phyloP scores from a whole-genome alignment of 371 early-diverging fungal species.

The Mucor saturninus region DNA sequence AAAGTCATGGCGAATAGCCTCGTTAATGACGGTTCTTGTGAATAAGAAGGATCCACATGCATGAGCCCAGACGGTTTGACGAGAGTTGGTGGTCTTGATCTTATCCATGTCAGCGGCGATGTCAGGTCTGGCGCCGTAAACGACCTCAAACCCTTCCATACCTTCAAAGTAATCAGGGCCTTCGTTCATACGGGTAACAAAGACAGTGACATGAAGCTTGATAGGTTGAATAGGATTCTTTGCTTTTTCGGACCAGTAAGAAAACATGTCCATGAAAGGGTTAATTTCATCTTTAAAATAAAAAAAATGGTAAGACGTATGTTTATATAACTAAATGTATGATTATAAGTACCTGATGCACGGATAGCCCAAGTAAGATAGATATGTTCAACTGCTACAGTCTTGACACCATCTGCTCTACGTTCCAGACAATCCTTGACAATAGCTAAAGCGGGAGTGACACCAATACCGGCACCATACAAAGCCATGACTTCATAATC shows the following conservation, averaged over 20 bases:
- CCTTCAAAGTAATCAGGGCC: slow-evolving; percentile 26
- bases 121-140: slow-evolving; percentile 36
- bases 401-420: slow-evolving; percentile 40
- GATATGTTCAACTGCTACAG: slow-evolving; percentile 43
- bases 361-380: slow-evolving; percentile 50
- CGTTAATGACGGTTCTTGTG: slow-evolving; percentile 38
- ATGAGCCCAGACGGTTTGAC: slow-evolving; percentile 39
- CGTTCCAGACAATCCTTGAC: slow-evolving; percentile 46
- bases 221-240: slow-evolving; percentile 29
- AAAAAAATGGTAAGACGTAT: too few relatives aligned
- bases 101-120: slow-evolving; percentile 31
- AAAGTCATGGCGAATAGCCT: slow-evolving; percentile 37
- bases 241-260: slow-evolving; percentile 32
- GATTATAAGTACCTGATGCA: slow-evolving; percentile 8
- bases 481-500: slow-evolving; percentile 40
- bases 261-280: slow-evolving; percentile 39
- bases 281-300: slow-evolving; percentile 30
- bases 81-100: slow-evolving; percentile 22
- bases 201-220: slow-evolving; percentile 32
- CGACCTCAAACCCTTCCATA: slow-evolving; percentile 6
- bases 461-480: slow-evolving; percentile 51
- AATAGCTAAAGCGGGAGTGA: slow-evolving; percentile 49
- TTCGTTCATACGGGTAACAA: slow-evolving; percentile 38
- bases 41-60: slow-evolving; percentile 47
- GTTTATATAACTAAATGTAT: slow-evolving; percentile 1